Evolutionary conservation across 768 basidiomycete genomes (phyloP).

Genomic region (Rhodotorula graminis): DNA sequence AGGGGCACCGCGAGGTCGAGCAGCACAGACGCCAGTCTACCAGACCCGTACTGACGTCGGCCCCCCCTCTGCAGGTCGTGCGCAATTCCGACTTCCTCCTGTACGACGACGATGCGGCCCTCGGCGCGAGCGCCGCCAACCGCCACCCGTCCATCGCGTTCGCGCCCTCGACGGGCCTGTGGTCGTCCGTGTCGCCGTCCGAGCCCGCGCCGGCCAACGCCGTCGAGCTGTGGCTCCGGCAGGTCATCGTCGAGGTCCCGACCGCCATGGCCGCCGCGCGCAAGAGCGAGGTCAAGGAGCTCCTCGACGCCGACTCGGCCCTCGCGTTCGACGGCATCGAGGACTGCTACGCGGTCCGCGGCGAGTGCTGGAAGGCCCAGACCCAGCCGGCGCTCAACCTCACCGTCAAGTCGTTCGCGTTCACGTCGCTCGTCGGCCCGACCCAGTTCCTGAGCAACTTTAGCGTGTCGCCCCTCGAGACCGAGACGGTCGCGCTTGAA

Average conservation of each 20-base stretch:
- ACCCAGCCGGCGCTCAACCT: conserved; percentile 30
- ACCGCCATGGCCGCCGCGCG: conserved; percentile 11
- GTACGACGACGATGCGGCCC: conserved; percentile 31
- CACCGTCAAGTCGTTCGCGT: conserved; percentile 34
- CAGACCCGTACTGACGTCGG: background rate
- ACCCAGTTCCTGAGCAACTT: conserved; percentile 27
- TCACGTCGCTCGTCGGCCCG: conserved; percentile 28
- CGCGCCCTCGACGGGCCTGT: conserved; percentile 30
- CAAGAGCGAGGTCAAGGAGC: conserved; percentile 25
- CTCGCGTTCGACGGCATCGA: conserved; percentile 27
- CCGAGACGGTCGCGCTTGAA: conserved; percentile 31
- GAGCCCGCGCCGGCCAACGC: conserved; percentile 10
- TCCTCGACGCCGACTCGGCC: conserved; percentile 16
- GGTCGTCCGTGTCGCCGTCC: conserved; percentile 24
- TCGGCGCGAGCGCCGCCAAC: conserved; percentile 8
- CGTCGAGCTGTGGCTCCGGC: conserved; percentile 36
- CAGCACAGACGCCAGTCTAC: no score
- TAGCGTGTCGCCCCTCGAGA: conserved; percentile 11
- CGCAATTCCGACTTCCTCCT: conserved; percentile 36
- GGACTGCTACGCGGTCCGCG: conserved; percentile 29
- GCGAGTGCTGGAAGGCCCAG: conserved; percentile 24
- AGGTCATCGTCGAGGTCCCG: conserved; percentile 34
- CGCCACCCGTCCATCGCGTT: conserved; percentile 30
- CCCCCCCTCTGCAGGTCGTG: conserved; percentile 28
- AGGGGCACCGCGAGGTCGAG: background rate